Percentiles rank a stretch among this genome's conserved stretches.
Conservation (phyloP, 2,329 filamentous ascomycete genomes). For the Monosporascus sp. region DNA sequence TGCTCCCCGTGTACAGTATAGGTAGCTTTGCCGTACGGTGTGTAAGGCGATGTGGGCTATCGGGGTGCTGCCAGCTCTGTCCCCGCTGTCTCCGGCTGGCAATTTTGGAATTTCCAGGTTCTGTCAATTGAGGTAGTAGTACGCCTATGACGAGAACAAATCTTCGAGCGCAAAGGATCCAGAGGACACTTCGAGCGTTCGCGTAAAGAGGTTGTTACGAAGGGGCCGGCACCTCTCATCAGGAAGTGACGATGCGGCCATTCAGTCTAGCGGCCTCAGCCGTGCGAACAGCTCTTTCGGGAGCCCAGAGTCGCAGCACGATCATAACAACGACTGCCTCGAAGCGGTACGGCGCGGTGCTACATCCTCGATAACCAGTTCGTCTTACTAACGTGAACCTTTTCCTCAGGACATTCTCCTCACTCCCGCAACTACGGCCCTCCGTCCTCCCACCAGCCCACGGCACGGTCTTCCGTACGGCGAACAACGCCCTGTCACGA, state of each 20-base stretch:
- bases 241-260: constrained; percentile 8
- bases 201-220: background rate
- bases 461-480: constrained; percentile 21
- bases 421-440: constrained; percentile 46
- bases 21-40: too few species aligned
- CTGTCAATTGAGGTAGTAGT: too few species aligned
- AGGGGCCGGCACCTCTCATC: background rate
- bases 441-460: constrained; percentile 29
- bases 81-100: too few species aligned
- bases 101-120: too few species aligned
- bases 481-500: constrained; percentile 19
- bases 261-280: constrained; percentile 3
- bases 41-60: too few species aligned
- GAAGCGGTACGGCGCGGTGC: constrained; percentile 6
- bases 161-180: background rate
- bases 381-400: background rate
- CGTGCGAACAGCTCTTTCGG: constrained; percentile 10
- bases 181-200: too few species aligned
- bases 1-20: too few species aligned
- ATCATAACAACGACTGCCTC: constrained; percentile 1
- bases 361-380: background rate
- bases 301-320: constrained; percentile 3
- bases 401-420: constrained; percentile 38
- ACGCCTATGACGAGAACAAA: background rate
- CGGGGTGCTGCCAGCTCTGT: too few species aligned